Conservation (phyloP, 805 yeast genomes). For the Schwanniomyces polymorphus region DNA sequence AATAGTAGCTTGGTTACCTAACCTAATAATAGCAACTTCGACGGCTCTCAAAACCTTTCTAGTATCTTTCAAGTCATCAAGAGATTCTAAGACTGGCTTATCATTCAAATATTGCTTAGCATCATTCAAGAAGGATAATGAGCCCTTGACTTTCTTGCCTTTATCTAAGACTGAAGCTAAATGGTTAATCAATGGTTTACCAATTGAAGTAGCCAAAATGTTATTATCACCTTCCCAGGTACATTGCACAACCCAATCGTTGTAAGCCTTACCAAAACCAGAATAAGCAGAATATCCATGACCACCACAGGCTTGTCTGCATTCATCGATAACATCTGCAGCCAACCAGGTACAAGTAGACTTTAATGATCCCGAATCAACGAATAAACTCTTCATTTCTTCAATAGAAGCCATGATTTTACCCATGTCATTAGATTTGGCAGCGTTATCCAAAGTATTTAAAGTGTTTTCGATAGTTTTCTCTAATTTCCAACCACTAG, state of each 20-base stretch:
- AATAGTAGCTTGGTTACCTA: slow-evolving; percentile 27
- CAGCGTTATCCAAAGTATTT: slow-evolving; percentile 36
- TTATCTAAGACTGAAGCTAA: slow-evolving; percentile 25
- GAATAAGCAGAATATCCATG: slow-evolving; percentile 46
- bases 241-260: slow-evolving; percentile 49
- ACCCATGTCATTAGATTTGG: slow-evolving; percentile 28
- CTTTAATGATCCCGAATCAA: slow-evolving; percentile 46
- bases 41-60: slow-evolving; percentile 35
- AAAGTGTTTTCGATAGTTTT: slow-evolving; percentile 29
- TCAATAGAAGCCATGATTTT: slow-evolving; percentile 30
- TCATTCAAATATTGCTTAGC: slow-evolving; percentile 20
- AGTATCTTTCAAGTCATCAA: slow-evolving; percentile 27
- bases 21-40: slow-evolving; percentile 40
- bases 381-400: slow-evolving; percentile 42
- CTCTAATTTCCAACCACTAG: slow-evolving; percentile 41
- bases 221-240: slow-evolving; percentile 53
- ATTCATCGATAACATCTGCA: slow-evolving; percentile 40
- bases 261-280: slow-evolving; percentile 45
- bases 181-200: slow-evolving; percentile 38
- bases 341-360: slow-evolving; percentile 46
- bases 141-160: slow-evolving; percentile 33
- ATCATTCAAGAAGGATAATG: slow-evolving; percentile 33
- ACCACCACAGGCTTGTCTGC: slow-evolving; percentile 49
- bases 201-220: slow-evolving; percentile 42
- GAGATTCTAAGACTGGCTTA: slow-evolving; percentile 28